Conservation (phyloP, 306 rosid genomes). For the Prunus mira region DNA sequence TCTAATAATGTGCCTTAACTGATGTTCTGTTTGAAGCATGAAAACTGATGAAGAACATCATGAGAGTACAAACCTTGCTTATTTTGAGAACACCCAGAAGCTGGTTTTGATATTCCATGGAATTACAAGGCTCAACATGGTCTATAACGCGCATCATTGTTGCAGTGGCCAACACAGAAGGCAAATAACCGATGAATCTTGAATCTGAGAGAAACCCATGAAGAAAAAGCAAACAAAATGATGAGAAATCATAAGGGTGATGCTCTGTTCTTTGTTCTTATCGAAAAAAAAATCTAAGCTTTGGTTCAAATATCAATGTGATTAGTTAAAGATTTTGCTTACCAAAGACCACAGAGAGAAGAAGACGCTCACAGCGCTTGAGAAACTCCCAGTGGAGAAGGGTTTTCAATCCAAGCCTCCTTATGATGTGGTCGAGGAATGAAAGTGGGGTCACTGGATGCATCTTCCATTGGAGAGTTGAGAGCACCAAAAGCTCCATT, state of each 20-base stretch:
- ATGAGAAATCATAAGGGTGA: background rate
- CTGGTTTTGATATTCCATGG: slow-evolving; percentile 55
- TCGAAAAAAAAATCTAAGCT: slow-evolving; percentile 3
- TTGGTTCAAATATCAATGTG: background rate
- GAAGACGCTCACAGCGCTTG: slow-evolving; percentile 66
- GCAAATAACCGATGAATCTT: slow-evolving; percentile 71
- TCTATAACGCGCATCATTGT: slow-evolving; percentile 79
- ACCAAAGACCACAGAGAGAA: slow-evolving; percentile 73
- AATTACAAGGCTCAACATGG: slow-evolving; percentile 58
- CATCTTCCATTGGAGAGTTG: slow-evolving; percentile 88
- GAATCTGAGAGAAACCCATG: slow-evolving; percentile 41
- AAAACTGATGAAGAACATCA: background rate
- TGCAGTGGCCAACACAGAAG: slow-evolving; percentile 91
- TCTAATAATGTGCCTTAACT: background rate
- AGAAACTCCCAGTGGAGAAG: slow-evolving; percentile 70
- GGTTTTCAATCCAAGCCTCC: slow-evolving; percentile 73
- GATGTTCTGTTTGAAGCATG: background rate
- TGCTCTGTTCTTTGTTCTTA: background rate
- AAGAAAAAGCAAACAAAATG: background rate
- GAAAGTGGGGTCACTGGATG: slow-evolving; percentile 90
- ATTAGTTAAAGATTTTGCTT: slow-evolving; percentile 3
- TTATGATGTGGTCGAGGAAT: slow-evolving; percentile 69
- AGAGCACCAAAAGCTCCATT: slow-evolving; percentile 87
- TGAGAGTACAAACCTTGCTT: slow-evolving; percentile 46
- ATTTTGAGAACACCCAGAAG: slow-evolving; percentile 70